Base-by-base conservation (phyloP, 495 filamentous ascomycete genomes). In the Penicillium subrubescens region DNA sequence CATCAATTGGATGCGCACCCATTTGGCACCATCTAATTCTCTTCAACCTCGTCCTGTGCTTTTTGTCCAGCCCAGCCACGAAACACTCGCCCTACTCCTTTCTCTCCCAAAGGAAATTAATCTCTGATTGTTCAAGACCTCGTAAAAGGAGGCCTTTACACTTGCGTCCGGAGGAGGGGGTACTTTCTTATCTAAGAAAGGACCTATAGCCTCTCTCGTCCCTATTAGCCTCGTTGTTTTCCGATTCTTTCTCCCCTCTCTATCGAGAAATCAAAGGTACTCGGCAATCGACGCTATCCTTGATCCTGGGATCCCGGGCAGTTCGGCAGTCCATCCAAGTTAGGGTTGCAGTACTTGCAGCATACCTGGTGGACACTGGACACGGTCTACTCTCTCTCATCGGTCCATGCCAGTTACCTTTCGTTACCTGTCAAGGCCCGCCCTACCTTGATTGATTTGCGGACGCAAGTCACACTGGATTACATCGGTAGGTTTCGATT, bases 401-500 rank as follows among this genome's bases (percentile, higher is more conserved):
- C 44, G 44, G 21, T 31, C 6, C 11, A 60, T 58, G 37, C 55
- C 35, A 58, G 23, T 15, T 29, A 44, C 34, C 34, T 44, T 41
- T 25, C 33, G 53, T 17, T 57, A 19, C 35, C 43, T 17, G 17
- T 54, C 58, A 61, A 61, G 43, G 44, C 21, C 44, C 44, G 59
- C 57, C 65, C n/a, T 59, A 31, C 44, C 21, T 17, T 25, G 61
- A 21, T 52, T 51, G 37, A 64, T 41, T 64, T 55, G 31, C 19
- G 54, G 35, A 48, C 52, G n/a, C 34, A 29, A 59, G 60, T 63
- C 37, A 35, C 60, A 60, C 60, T 27, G 31, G 53, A 67, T 67
- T 63, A 61, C 64, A 62, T 56, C 60, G 59, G 72, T 77, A 68
- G 70, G 72, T 62, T 60, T 57, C 19, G 23, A 27, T 46, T 53